Base-by-base conservation (phyloP, 257 asterid genomes). In the Knoxia roxburghii region DNA sequence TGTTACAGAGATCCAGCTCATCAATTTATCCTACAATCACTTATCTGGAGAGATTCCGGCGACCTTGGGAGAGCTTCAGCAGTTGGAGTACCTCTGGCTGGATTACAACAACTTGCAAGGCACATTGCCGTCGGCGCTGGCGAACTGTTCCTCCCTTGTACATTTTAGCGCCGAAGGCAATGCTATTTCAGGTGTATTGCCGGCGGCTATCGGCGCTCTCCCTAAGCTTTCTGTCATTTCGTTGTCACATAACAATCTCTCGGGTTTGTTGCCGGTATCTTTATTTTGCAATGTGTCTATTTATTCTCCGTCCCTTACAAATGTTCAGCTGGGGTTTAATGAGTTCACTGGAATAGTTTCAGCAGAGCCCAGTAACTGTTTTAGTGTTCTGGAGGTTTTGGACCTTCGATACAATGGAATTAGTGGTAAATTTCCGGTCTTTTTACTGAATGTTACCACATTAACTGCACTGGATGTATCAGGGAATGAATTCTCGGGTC, bases 101-200 rank as follows among this genome's bases (percentile, higher is more conserved):
- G 89, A 81, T 70, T 70, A 77, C 79, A 87, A 87, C 74, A 30
- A 51, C 7, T 78, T 87, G 46, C 67, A 68, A 61, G 92, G 95
- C n/a, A 82, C 89, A 13, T 73, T 87, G 72, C 90, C 95, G 10
- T 83, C 95, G 13, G 84, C 87, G 24, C 64, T 87, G 15, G 90
- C 82, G n/a, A 85, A 87, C 78, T 87, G 95, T 72, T 78, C 92
- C 26, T 76, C 82, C 23, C 84, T 87, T 45, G 82, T 83, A 61
- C 86, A 83, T 67, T 78, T 87, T 26, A 85, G 89, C 70, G 92
- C 92, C 18, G 87, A 80, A 45, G 90, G 92, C 2, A 87, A 87
- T 70, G 71, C 75, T 37, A 80, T 87, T 56, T 65, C 80, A 15
- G 95, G 95, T 29, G 82, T 78, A 17, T 15, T 87, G 1, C 92